Base-by-base conservation (phyloP, 2,329 filamentous ascomycete genomes). In the Hypocreales sp. region DNA sequence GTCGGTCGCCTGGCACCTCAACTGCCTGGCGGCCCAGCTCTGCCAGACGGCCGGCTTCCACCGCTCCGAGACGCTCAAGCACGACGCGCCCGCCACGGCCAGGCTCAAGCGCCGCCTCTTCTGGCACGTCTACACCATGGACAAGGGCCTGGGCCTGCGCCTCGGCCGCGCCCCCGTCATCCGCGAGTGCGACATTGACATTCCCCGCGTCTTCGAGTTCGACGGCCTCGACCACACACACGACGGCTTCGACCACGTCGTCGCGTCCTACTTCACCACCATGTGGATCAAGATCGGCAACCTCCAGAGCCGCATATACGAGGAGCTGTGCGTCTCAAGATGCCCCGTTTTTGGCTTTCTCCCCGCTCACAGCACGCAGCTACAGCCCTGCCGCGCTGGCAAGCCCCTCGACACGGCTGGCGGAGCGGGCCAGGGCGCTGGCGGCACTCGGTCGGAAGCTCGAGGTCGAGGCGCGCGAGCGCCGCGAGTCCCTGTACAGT, bases 31-130 rank as follows among this genome's bases (percentile, higher is more conserved):
- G 0, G 63, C 65, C 9, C 60, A 67, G 27, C 54, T 79, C 28
- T 74, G 69, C 35, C 68, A 73, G 38, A 66, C 64, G 0, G 60
- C 75, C 4, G 72, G 72, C 4, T 74, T 70, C 33, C 72, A 77
- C 40, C 60, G 66, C 26, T 40, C 44, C 9, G 49, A 47, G 21
- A 44, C 40, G 4, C 42, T 50, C 18, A 46, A 46, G 9, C 37
- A 47, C 20, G 51, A 55, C 26, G 35, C 48, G 12, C 42, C 49
- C 7, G 40, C 42, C 7, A 41, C 37, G 15, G 38, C 43, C 19
- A 45, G 50, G 30, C 40, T 54, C 28, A 60, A 58, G 35, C 42
- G 48, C 3, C 45, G 55, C n/a, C 39, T 64, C 15, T 64, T 64
- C 34, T 64, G 60, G 60, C 50, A 57, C 19, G 42, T 59, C 1